Evolutionary conservation across 257 asterid species (phyloP), one percentile per base, ranked within the genome.

Genomic region (Catharanthus roseus): DNA sequence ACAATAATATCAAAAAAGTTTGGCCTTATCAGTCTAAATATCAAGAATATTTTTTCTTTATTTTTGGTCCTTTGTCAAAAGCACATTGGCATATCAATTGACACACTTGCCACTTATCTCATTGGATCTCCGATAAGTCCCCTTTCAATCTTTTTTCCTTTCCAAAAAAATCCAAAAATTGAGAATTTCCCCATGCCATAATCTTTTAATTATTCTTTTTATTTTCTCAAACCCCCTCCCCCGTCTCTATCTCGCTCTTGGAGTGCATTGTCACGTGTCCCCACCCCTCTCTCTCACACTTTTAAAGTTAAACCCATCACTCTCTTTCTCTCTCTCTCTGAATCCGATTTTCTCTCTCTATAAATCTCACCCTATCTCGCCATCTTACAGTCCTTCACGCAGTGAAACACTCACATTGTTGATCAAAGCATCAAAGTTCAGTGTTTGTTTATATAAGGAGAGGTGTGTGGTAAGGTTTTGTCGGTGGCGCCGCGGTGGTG

Each of bases 1-100:
- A 24, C 12, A 65, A 41, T 73, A 73, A 65, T 73, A 64, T 26
- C 24, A 41, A 64, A 9, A 51, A 70, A 2, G 0, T 8, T 5
- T 51, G 80, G 61, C 72, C 80, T 70, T 76, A 70, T 76, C 80
- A 76, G 0, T 42, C 26, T 45, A 70, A 75, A 76, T 76, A 70
- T 76, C 72, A 70, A 23, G 11, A n/a, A 23, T 47, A 19, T 68
- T 49, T 42, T 13, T 23, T 69, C 10, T 12, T 18, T 12, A 10
- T 13, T 15, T 5, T 33, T 12, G 6, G 53, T 39, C 61, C 41
- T 41, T 61, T 65, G 23, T 39, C 75, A 75, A 62, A 68, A 61
- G 79, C 71, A 28, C 57, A 69, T 31, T 9, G 47, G 51, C 75
- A 24, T 75, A 75, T 75, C 79, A 75, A 2, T 1, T 4, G 47